These are phyloP conservation scores for Magnaporthiopsis incrustans DNA, from an alignment of 2,329 filamentous ascomycete species.

Conservation along the genomic window DNA sequence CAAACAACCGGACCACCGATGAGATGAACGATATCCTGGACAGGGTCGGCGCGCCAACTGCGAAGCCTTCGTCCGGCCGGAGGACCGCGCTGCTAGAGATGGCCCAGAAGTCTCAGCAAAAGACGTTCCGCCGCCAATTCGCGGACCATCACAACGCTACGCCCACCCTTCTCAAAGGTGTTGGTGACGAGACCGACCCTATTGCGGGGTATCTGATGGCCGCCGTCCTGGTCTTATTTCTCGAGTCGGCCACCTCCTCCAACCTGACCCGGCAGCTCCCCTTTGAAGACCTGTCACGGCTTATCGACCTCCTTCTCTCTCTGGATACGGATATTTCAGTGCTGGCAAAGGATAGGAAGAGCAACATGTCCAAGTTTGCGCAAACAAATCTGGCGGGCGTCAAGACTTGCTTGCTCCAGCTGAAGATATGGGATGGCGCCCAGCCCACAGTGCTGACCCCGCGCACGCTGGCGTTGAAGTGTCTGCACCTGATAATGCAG, in stretches of 20 bases:
- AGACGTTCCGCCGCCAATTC: constrained; percentile 61
- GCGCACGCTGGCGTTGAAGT: constrained; percentile 54
- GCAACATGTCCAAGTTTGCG: constrained; percentile 60
- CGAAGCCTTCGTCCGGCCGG: constrained; percentile 41
- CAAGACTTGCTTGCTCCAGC: constrained; percentile 41
- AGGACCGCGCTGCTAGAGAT: constrained; percentile 53
- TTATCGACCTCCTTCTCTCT: constrained; percentile 49
- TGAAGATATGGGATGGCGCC: constrained; percentile 52
- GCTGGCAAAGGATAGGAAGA: constrained; percentile 56
- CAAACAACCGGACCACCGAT: constrained; percentile 57
- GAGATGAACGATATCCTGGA: constrained; percentile 58
- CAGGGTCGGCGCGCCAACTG: constrained; percentile 45
- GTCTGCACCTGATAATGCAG: constrained; percentile 49
- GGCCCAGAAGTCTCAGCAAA: constrained; percentile 50
- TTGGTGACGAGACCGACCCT: constrained; percentile 51
- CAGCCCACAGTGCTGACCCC: constrained; percentile 42
- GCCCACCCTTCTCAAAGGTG: constrained; percentile 55
- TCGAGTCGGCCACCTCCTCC: constrained; percentile 51
- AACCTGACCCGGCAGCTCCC: constrained; percentile 51
- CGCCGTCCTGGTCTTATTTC: constrained; percentile 54
- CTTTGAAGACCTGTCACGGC: constrained; percentile 42
- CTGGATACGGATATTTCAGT: constrained; percentile 46
- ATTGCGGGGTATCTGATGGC: constrained; percentile 56
- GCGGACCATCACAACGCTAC: constrained; percentile 64
- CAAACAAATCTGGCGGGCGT: constrained; percentile 48